Percentiles rank a stretch among this genome's conserved stretches.
These are phyloP conservation scores for Aspergillus flavus DNA, from an alignment of 2,329 filamentous ascomycete genomes.

Conservation along the genomic window DNA sequence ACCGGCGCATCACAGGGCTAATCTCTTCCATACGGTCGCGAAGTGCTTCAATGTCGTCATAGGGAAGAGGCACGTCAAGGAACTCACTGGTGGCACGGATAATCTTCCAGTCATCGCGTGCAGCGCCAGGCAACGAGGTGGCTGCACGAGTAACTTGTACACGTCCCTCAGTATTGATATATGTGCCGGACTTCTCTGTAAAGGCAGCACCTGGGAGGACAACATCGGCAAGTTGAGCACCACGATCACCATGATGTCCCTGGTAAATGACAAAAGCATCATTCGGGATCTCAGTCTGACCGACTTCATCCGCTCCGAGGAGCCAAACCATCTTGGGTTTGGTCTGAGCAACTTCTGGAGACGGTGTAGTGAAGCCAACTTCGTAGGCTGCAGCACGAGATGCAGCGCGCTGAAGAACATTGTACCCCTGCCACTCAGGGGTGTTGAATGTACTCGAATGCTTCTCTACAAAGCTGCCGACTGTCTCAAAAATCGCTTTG, in stretches of 20 bases:
- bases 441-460: conserved; percentile 85
- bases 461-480: conserved; percentile 91
- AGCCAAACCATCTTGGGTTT: conserved; percentile 96
- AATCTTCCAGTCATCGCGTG: conserved; percentile 98
- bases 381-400: conserved; percentile 93
- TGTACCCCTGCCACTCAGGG: conserved; percentile 95
- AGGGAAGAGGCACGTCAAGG: conserved; percentile 81
- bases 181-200: conserved; percentile 94
- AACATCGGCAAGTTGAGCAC: conserved; percentile 89
- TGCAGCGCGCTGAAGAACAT: conserved; percentile 89
- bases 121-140: conserved; percentile 82
- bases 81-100: conserved; percentile 91
- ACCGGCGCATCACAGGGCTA: conserved; percentile 82
- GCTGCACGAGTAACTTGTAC: conserved; percentile 92
- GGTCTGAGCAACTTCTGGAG: conserved; percentile 76
- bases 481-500: conserved; percentile 88
- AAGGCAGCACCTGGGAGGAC: conserved; percentile 93
- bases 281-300: conserved; percentile 84
- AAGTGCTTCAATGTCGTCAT: conserved; percentile 87
- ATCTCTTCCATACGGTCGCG: conserved; percentile 95
- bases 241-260: conserved; percentile 93
- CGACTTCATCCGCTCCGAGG: conserved; percentile 90
- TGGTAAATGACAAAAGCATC: conserved; percentile 97
- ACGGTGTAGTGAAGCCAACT: conserved; percentile 89
- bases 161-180: conserved; percentile 96